Percentiles rank a stretch among this genome's conserved stretches.
phyloP scores from a whole-genome alignment of 139 green algal genomes.

The Chlamydomonas incerta region DNA sequence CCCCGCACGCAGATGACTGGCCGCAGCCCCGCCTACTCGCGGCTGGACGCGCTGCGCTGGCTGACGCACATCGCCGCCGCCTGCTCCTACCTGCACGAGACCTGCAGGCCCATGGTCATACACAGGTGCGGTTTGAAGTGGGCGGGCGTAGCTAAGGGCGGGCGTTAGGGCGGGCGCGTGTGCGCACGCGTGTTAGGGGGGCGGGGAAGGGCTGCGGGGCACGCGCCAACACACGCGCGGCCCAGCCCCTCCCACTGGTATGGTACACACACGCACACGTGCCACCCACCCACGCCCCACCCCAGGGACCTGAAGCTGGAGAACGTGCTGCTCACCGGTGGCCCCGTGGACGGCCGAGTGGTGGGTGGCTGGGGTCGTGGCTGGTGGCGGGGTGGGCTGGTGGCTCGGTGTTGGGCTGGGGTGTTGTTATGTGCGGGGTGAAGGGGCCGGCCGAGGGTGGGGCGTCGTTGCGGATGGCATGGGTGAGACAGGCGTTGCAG shows the following conservation, averaged over 20 bases:
- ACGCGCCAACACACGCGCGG: no score
- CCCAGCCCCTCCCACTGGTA: no score
- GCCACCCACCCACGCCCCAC: background rate
- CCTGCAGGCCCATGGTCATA: slow-evolving; percentile 81
- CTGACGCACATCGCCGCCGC: slow-evolving; percentile 67
- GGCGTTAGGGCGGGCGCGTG: no score
- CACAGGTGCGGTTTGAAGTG: slow-evolving; percentile 54
- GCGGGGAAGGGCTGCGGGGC: no score
- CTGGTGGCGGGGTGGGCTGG: background rate
- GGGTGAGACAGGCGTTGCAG: no score
- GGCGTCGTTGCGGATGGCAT: no score
- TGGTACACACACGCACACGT: no score
- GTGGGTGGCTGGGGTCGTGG: slow-evolving; percentile 2
- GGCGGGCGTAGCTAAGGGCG: no score
- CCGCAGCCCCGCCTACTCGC: slow-evolving; percentile 48
- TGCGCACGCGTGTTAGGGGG: no score
- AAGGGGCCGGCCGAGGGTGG: no score
- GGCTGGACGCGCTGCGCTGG: slow-evolving; percentile 76
- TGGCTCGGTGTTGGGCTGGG: no score
- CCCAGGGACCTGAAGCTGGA: slow-evolving; percentile 64
- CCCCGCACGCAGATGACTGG: slow-evolving; percentile 7
- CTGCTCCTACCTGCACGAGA: slow-evolving; percentile 79
- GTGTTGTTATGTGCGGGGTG: no score
- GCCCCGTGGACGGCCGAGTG: slow-evolving; percentile 23
- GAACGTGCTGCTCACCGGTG: slow-evolving; percentile 66